A percentile compares a stretch with the other conserved stretches of the same genome.
Conservation (phyloP, 192 early-diverging fungal species). For the Coemansia biformis region DNA sequence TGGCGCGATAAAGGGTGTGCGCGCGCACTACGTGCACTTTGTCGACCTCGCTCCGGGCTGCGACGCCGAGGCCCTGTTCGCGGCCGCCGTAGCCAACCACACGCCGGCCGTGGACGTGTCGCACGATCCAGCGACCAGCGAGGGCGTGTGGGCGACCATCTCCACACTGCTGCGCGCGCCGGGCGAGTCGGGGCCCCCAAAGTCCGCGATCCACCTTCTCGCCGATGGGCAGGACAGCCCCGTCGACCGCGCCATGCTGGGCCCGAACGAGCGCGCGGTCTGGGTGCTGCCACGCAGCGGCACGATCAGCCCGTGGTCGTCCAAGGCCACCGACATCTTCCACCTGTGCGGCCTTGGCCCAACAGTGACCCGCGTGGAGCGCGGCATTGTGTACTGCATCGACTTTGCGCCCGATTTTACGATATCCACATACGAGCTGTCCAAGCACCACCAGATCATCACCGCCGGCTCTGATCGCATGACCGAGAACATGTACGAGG, state of each 20-base stretch:
- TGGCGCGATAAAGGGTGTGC: conserved; percentile 52
- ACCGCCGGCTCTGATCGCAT: conserved; percentile 79
- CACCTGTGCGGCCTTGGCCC: conserved; percentile 76
- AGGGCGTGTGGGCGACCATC: conserved; percentile 28
- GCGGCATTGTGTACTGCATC: conserved; percentile 74
- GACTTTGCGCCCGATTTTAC: conserved; percentile 31
- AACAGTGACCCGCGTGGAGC: conserved; percentile 79
- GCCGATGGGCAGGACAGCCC: conserved; percentile 4
- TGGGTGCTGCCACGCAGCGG: conserved; percentile 86
- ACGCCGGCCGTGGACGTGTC: conserved; percentile 20
- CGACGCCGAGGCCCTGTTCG: conserved; percentile 41
- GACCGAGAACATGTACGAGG: conserved; percentile 75
- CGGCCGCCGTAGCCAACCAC: conserved; percentile 34
- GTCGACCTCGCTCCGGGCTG: conserved; percentile 48
- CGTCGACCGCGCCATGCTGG: conserved; percentile 1
- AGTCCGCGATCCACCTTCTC: conserved; percentile 25
- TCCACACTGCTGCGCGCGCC: conserved; percentile 34
- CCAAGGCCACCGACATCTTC: conserved; percentile 98
- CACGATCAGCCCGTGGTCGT: conserved; percentile 99
- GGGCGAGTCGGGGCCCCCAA: conserved; percentile 19
- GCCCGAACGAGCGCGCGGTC: conserved; percentile 27
- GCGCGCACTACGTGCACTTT: conserved; percentile 74
- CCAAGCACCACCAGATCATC: conserved; percentile 50
- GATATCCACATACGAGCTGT: conserved; percentile 26
- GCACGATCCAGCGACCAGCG: conserved; percentile 10